A percentile compares a stretch with the other conserved stretches of the same genome.
Conservation (phyloP, 495 filamentous ascomycete species). For the Mycothermus thermophilus region DNA sequence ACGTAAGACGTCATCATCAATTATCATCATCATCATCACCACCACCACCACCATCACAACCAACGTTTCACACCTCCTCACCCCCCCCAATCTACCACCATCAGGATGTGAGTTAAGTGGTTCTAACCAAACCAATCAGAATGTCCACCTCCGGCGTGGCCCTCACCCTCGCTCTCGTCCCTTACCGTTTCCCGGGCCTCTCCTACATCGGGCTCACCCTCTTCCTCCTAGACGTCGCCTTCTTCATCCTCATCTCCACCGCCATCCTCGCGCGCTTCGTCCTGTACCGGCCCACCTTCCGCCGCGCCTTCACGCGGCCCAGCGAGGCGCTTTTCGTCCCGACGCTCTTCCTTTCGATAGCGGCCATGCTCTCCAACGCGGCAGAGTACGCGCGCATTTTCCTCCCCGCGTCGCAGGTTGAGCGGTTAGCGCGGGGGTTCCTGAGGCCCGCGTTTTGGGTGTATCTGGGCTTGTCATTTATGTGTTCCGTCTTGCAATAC, state of each 20-base stretch:
- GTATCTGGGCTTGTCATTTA: slow-evolving; percentile 32
- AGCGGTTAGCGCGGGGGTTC: slow-evolving; percentile 25
- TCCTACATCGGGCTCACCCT: slow-evolving; percentile 44
- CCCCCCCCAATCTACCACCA: too few relatives aligned
- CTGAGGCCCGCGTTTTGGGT: slow-evolving; percentile 38
- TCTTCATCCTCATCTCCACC: slow-evolving; percentile 40
- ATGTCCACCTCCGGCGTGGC: slow-evolving; percentile 57
- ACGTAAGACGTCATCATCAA: slow-evolving; percentile 18
- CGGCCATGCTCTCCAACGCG: slow-evolving; percentile 46
- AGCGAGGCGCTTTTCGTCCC: slow-evolving; percentile 53
- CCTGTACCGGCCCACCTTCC: slow-evolving; percentile 35
- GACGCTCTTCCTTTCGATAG: slow-evolving; percentile 51
- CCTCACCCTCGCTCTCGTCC: slow-evolving; percentile 43
- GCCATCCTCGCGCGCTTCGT: slow-evolving; percentile 44
- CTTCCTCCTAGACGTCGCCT: slow-evolving; percentile 48
- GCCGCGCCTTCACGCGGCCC: slow-evolving; percentile 44
- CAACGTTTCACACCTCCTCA: neutral
- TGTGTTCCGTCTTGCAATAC: slow-evolving; percentile 36
- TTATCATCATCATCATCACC: neutral
- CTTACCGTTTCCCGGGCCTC: slow-evolving; percentile 45
- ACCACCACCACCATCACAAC: too few relatives aligned
- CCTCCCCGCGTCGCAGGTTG: slow-evolving; percentile 20
- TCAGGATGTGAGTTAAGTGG: too few relatives aligned
- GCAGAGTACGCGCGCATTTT: slow-evolving; percentile 40
- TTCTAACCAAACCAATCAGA: too few relatives aligned